Evolutionary conservation across 2,329 filamentous ascomycete genomes (phyloP), one percentile per base, ranked within the genome.

Genomic region (Neoscytalidium dimidiatum): DNA sequence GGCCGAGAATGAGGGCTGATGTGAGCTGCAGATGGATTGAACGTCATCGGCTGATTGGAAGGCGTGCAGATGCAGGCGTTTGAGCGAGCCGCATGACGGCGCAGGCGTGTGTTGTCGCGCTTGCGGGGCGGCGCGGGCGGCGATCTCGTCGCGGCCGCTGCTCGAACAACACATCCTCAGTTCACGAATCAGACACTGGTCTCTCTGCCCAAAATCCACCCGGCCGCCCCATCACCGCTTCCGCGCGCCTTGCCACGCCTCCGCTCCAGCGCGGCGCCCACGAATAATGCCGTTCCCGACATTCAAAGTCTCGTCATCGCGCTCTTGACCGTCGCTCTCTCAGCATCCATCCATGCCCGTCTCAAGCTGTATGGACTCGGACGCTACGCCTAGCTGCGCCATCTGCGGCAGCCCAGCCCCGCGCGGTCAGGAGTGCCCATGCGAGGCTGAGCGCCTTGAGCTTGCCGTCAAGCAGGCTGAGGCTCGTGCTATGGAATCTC

Each of bases 391-490:
- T 21, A 78, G 76, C 68, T 78, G 76, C 68, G 76, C 76, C 65
- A 78, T 78, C 67, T 78, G 76, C 69, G 76, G 76, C 73, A 62
- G 35, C 21, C 65, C 65, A 6, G 76, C 75, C 64, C 75, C 75
- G 38, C 70, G 74, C 43, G 73, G 75, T 65, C 72, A 75, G 60
- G 76, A 77, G 73, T 78, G 76, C 67, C 72, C 74, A 57, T 78
- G 76, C 70, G 76, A 78, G 65, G 73, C 75, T 21, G 76, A 78
- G 65, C 72, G 76, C 41, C 72, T 78, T 35, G 73, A 78, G 67
- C 75, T 78, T 44, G 76, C 76, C 9, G 74, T 78, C 58, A 75
- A 76, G 66, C 76, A 78, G 68, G 76, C 76, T 13, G 75, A 78
- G 66, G 64, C 72, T 62, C 73, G 76, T 60, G 74, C 75, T 9